These are phyloP conservation scores for Ogataea paraovalis DNA, from an alignment of 805 yeast species.

Conservation along the genomic window DNA sequence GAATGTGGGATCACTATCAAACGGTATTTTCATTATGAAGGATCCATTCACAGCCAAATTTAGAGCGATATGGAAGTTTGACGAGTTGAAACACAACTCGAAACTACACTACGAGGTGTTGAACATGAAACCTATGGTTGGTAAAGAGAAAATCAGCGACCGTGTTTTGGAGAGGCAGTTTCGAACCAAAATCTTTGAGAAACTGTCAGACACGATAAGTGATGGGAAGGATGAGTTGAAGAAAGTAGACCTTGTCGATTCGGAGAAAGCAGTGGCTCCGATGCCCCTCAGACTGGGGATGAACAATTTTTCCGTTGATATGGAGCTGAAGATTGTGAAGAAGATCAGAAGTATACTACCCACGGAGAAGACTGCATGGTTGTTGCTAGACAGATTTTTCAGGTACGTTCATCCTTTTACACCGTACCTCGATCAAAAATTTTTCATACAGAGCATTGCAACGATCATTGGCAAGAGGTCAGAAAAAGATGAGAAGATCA, in stretches of 20 bases:
- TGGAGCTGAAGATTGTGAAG: constrained; percentile 13
- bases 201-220: constrained; percentile 1
- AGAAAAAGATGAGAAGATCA: constrained; percentile 26
- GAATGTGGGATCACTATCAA: constrained; percentile 10
- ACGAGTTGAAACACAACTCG: constrained; percentile 3
- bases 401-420: constrained; percentile 41
- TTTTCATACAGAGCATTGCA: constrained; percentile 30
- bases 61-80: constrained; percentile 1
- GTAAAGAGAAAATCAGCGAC: constrained; percentile 1
- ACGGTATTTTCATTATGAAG: constrained; percentile 3
- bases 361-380: constrained; percentile 34
- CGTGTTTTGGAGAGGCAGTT: constrained; percentile 9
- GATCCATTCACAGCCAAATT: constrained; percentile 14
- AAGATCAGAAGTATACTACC: constrained; percentile 36
- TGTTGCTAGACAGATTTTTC: constrained; percentile 40
- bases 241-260: constrained; percentile 1
- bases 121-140: constrained; percentile 12
- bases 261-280: constrained; percentile 3
- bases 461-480: constrained; percentile 34
- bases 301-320: constrained; percentile 29
- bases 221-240: background rate
- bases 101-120: constrained; percentile 9
- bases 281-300: constrained; percentile 13
- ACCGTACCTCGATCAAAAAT: constrained; percentile 41
- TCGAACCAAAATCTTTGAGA: constrained; percentile 11